Base-by-base conservation (phyloP, 2,329 filamentous ascomycete species). In the Talaromyces albobiverticillius region DNA sequence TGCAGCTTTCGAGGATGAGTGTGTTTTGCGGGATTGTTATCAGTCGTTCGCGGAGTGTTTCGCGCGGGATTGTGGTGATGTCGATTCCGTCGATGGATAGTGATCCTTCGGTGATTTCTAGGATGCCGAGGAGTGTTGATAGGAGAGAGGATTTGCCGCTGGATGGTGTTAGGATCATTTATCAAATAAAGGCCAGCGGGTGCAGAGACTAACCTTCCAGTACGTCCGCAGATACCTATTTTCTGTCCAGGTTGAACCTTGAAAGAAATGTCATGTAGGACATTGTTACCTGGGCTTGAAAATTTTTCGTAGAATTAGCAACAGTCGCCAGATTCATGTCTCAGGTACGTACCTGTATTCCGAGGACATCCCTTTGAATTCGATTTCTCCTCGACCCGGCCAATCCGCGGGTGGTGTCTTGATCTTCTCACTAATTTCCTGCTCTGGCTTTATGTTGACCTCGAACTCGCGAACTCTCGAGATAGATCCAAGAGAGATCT, bases 401-500 rank as follows among this genome's bases (percentile, higher is more conserved):
- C 52, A 54, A n/a, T 50, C 11, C 3, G 18, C 32, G 9, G 32
- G 41, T 10, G 36, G 40, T 5, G 10, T 29, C 5, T 46, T 29
- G 7, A 5, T 23, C 40, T 46, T n/a, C 10, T 34, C 18, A 20
- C 8, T 31, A 10, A 11, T 13, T 10, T 10, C 26, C 22, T 45
- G 46, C 22, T 38, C 38, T 18, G 46, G 38, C 65, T 66, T 41
- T 73, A 72, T 49, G 65, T 68, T 29, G 72, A 4, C 20, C 11
- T 46, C 70, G 38, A 82, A 82, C 6, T 73, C 73, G 59, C 78
- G 79, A 55, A 83, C 73, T 18, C 82, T 71, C 1, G 76, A 69
- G n/a, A 84, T 73, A 2, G 80, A 79, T 9, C 81, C 81, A 34
- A 84, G 72, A 13, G 76, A 75, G 0, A 79, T 83, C 60, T 84